Conservation (phyloP, 106 monocot genomes). For the Dioscorea dumetorum region DNA sequence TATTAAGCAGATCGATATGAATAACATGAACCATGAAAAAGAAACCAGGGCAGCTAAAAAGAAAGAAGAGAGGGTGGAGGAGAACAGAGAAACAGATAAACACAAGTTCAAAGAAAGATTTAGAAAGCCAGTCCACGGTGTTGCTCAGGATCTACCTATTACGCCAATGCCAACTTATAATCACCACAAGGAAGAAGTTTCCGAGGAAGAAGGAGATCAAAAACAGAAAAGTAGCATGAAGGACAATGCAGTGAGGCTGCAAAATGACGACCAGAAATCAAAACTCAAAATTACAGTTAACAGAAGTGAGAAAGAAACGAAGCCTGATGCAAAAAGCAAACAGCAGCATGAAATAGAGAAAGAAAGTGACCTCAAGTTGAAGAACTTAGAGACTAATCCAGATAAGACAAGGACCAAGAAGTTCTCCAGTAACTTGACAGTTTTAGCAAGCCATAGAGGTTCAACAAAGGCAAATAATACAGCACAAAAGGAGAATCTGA, state of each 20-base stretch:
- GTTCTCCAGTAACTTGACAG: background rate
- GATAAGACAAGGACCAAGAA: conserved; percentile 3
- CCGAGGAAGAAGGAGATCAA: conserved; percentile 9
- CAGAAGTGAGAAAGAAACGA: background rate
- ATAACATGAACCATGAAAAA: conserved; percentile 5
- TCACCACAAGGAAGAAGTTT: conserved; percentile 1
- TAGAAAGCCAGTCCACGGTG: background rate
- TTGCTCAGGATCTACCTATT: background rate
- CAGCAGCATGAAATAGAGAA: background rate
- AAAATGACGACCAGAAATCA: conserved; percentile 2
- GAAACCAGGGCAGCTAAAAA: conserved; percentile 13
- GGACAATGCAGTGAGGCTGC: background rate
- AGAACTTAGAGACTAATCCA: conserved; percentile 8
- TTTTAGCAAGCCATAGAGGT: conserved; percentile 1
- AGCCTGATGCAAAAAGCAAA: conserved; percentile 11
- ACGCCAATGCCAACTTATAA: background rate
- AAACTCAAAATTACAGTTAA: conserved; percentile 10
- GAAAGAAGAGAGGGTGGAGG: background rate
- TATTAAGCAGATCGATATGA: conserved; percentile 2
- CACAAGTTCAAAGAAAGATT: conserved; percentile 4
- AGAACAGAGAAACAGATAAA: conserved; percentile 1
- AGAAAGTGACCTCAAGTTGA: conserved; percentile 5
- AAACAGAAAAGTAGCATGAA: conserved; percentile 1
- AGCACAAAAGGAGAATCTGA: conserved; percentile 12
- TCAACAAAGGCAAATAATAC: conserved; percentile 1